Percentiles rank a stretch among this genome's conserved stretches.
Evolutionary conservation across 2,329 filamentous ascomycete species (phyloP).

Genomic region (Talaromyces sp.): DNA sequence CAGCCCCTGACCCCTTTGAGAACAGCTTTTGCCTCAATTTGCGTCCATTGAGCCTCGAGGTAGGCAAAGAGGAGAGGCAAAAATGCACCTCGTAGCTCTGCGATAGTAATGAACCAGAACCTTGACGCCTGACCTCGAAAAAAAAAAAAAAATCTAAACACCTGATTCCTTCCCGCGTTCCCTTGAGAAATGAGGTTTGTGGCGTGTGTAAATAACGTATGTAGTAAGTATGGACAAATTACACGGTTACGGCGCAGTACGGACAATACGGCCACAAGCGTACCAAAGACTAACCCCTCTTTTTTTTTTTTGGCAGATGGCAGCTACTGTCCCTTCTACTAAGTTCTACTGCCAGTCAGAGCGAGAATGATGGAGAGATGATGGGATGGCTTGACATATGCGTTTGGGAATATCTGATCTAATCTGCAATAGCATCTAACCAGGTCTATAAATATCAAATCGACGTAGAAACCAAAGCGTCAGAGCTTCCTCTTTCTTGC

Average conservation of each 20-base stretch:
- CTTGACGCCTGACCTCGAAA: constrained; percentile 11
- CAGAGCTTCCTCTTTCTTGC: background rate
- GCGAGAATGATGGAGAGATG: constrained; percentile 1
- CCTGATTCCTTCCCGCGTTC: constrained; percentile 7
- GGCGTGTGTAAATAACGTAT: constrained; percentile 10
- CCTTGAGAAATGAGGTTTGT: constrained; percentile 6
- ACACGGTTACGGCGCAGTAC: background rate
- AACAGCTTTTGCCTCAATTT: background rate
- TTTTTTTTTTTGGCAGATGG: constrained; percentile 1
- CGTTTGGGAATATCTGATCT: background rate
- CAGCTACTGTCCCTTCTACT: background rate
- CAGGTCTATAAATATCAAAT: background rate
- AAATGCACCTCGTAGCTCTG: background rate
- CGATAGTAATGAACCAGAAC: background rate
- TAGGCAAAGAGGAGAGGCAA: background rate
- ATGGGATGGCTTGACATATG: constrained; percentile 5
- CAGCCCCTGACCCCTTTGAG: constrained; percentile 2
- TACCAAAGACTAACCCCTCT: constrained; percentile 7
- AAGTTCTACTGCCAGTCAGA: background rate
- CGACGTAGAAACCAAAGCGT: background rate
- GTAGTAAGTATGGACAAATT: background rate
- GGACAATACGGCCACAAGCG: background rate
- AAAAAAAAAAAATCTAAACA: constrained; percentile 3
- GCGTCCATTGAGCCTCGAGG: background rate
- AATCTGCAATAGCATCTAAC: background rate